Evolutionary conservation across 1,284 basidiomycete genomes (phyloP).

Genomic region (Ustilago hordei): DNA sequence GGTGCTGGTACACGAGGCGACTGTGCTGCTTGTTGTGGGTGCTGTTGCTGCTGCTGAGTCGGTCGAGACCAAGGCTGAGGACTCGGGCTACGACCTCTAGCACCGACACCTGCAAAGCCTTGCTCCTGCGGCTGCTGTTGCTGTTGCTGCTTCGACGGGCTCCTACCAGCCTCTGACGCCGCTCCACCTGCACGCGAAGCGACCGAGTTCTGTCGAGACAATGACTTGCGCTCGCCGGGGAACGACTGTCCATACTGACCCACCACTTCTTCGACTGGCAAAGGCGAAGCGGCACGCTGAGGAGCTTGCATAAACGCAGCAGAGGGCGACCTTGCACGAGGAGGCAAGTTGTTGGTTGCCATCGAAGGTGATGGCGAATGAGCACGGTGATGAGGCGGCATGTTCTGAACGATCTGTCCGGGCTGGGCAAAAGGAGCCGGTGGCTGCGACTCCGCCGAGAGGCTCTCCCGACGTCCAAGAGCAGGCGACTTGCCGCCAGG

Average conservation of each 20-base stretch:
- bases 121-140: conserved; percentile 39
- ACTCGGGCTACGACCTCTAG: conserved; percentile 61
- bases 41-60: conserved; percentile 44
- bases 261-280: conserved; percentile 79
- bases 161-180: conserved; percentile 21
- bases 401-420: conserved; percentile 44
- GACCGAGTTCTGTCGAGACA: conserved; percentile 62
- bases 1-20: conserved; percentile 27
- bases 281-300: conserved; percentile 72
- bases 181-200: conserved; percentile 45
- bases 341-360: conserved; percentile 38
- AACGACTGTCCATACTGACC: conserved; percentile 84
- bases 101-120: conserved; percentile 64
- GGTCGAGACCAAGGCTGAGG: conserved; percentile 57
- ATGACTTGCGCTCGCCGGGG: conserved; percentile 79
- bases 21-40: conserved; percentile 31
- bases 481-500: conserved; percentile 57
- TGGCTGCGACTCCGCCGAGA: conserved; percentile 30
- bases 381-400: conserved; percentile 44
- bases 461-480: conserved; percentile 45
- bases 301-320: conserved; percentile 82
- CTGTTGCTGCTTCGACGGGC: conserved; percentile 36
- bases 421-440: conserved; percentile 41
- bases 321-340: conserved; percentile 78
- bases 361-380: conserved; percentile 51